phyloP scores from a whole-genome alignment of 1,284 basidiomycete species.

The Irpex sp. region DNA sequence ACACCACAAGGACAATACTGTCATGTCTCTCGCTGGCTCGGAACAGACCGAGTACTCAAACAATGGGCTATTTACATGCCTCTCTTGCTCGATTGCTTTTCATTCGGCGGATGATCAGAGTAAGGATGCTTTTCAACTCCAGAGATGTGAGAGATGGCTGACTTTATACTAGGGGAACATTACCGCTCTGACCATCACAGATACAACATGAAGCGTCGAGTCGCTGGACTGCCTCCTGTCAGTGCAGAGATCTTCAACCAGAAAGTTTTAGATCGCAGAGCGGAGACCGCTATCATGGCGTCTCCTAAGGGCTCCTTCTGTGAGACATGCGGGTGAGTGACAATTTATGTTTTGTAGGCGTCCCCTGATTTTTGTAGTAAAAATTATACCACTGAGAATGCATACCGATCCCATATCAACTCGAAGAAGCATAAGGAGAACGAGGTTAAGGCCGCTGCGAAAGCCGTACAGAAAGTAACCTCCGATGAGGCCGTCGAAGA shows the following conservation, averaged over 20 bases:
- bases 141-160: neutral
- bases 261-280: constrained; percentile 81
- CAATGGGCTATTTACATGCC: constrained; percentile 74
- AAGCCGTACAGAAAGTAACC: constrained; percentile 10
- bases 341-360: neutral
- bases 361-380: constrained; percentile 57
- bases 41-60: constrained; percentile 8
- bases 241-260: constrained; percentile 80
- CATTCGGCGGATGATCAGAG: constrained; percentile 82
- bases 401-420: constrained; percentile 83
- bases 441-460: constrained; percentile 49
- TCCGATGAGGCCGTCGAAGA: constrained; percentile 16
- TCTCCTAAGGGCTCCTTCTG: constrained; percentile 68
- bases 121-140: constrained; percentile 33
- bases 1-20: neutral
- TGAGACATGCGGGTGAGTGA: constrained; percentile 75
- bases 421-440: constrained; percentile 92
- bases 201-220: constrained; percentile 98
- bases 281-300: constrained; percentile 70
- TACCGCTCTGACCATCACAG: constrained; percentile 95
- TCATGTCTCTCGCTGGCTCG: constrained; percentile 12
- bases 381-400: constrained; percentile 86
- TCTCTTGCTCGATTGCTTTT: constrained; percentile 93
- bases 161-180: constrained; percentile 60
- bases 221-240: constrained; percentile 89